Percentiles rank a stretch among this genome's conserved stretches.
These are phyloP conservation scores for Talaromyces sp. DNA, from an alignment of 2,329 filamentous ascomycete genomes.

Conservation along the genomic window DNA sequence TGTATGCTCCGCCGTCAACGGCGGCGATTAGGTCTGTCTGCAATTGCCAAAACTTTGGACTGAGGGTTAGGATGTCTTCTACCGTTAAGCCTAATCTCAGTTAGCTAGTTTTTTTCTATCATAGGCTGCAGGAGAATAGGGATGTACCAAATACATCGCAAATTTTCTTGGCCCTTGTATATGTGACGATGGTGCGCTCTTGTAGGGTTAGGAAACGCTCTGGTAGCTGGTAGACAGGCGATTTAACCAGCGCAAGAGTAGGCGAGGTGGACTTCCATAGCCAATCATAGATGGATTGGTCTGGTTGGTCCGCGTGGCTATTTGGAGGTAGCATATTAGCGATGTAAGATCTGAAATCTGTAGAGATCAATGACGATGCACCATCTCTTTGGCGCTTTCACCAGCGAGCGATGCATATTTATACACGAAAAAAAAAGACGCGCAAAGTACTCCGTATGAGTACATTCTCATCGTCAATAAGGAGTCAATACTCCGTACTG, in stretches of 20 bases:
- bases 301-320: neutral
- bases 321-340: neutral
- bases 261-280: neutral
- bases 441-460: no score
- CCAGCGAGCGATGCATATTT: neutral
- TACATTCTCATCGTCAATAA: neutral
- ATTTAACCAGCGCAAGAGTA: neutral
- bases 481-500: neutral
- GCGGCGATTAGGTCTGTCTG: slow-evolving; percentile 57
- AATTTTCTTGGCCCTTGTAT: neutral
- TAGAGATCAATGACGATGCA: neutral
- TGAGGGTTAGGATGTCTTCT: slow-evolving; percentile 10
- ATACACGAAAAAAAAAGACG: neutral
- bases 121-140: neutral
- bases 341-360: neutral
- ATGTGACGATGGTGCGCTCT: neutral
- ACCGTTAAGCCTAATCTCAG: slow-evolving; percentile 1
- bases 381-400: neutral
- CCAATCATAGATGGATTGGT: neutral
- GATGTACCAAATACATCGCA: neutral
- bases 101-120: neutral
- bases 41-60: slow-evolving; percentile 13
- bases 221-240: neutral
- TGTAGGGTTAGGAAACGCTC: neutral
- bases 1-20: slow-evolving; percentile 86